Conservation (phyloP, 23 red algal genomes). For the Cyanidiococcus yangmingshanensis region DNA sequence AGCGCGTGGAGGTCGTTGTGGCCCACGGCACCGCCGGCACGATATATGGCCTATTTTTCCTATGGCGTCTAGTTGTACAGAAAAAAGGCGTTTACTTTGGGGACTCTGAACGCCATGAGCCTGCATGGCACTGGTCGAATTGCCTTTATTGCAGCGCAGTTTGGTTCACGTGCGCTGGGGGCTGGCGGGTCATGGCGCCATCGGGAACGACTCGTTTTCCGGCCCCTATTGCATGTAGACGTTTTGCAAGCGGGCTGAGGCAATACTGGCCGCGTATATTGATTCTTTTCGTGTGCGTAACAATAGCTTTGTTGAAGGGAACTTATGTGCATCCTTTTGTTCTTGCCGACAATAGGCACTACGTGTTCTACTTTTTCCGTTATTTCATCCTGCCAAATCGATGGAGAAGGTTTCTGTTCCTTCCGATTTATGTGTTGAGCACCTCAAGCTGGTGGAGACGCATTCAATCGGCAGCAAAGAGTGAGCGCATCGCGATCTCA, state of each 20-base stretch:
- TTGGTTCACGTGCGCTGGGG: not conserved
- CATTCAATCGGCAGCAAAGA: not conserved
- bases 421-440: slow-evolving; percentile 37
- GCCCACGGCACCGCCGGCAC: slow-evolving; percentile 5
- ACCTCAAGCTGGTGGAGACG: slow-evolving; percentile 3
- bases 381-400: slow-evolving; percentile 22
- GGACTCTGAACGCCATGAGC: slow-evolving; percentile 1
- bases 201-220: not conserved
- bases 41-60: not conserved
- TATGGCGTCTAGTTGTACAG: not conserved
- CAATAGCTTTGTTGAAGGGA: slow-evolving; percentile 24
- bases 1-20: not conserved
- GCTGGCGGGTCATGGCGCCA: not conserved
- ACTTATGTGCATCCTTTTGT: slow-evolving; percentile 66
- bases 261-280: not conserved
- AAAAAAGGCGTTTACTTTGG: not conserved
- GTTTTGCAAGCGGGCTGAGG: not conserved
- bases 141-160: not conserved
- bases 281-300: not conserved
- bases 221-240: not conserved
- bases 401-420: slow-evolving; percentile 10
- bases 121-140: not conserved
- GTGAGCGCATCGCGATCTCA: slow-evolving; percentile 1
- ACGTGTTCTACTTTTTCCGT: slow-evolving; percentile 65
- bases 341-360: slow-evolving; percentile 89